Percentiles rank a stretch among this genome's conserved stretches.
phyloP scores from a whole-genome alignment of 306 rosid genomes.

The Prunus dulcis region DNA sequence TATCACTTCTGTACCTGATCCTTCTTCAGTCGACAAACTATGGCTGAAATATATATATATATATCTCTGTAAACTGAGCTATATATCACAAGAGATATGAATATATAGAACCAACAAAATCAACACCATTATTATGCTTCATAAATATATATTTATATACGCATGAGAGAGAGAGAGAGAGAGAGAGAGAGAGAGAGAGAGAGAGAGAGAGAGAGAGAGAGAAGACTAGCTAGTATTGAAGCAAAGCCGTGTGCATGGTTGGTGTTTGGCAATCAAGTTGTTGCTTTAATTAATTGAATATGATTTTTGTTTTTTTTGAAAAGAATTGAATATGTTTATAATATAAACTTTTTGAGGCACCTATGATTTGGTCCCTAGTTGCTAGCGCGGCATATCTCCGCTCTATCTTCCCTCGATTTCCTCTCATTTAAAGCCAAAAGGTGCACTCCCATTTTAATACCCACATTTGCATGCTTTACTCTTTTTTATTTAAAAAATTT shows the following conservation, averaged over 20 bases:
- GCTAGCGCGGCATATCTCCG: slow-evolving; percentile 41
- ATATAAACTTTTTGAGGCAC: slow-evolving; percentile 18
- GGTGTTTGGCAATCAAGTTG: neutral
- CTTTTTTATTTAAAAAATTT: neutral
- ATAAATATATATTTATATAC: too few relatives aligned
- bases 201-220: neutral
- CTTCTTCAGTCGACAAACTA: neutral
- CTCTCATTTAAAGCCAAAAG: slow-evolving; percentile 53
- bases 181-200: neutral
- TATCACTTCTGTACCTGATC: too few relatives aligned
- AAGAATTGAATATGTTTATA: too few relatives aligned
- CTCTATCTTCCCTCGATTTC: slow-evolving; percentile 66
- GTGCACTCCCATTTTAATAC: slow-evolving; percentile 9
- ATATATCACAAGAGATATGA: too few relatives aligned
- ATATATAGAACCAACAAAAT: too few relatives aligned
- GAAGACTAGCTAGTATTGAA: too few relatives aligned
- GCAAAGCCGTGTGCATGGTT: neutral
- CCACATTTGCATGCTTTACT: neutral
- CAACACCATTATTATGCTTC: neutral
- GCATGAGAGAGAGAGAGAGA: neutral
- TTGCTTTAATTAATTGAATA: neutral
- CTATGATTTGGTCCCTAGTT: slow-evolving; percentile 14
- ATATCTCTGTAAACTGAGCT: neutral
- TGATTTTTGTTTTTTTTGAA: neutral
- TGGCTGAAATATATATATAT: neutral